Base-by-base conservation (phyloP, 1,284 basidiomycete genomes). In the Coriolopsis trogii region DNA sequence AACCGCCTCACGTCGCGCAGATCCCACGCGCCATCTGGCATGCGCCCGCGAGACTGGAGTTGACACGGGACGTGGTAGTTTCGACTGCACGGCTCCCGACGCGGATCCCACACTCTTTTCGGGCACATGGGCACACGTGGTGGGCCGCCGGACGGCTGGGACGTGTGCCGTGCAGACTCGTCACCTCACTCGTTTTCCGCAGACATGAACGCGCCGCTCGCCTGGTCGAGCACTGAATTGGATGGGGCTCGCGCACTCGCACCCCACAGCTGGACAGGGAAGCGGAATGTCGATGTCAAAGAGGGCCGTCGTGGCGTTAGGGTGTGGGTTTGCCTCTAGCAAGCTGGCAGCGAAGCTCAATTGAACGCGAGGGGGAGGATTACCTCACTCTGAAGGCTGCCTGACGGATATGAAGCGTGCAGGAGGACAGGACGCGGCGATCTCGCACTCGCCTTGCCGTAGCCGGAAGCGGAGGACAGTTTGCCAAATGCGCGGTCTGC, bases 281-380 rank as follows among this genome's bases (percentile, higher is more conserved):
- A n/a, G n/a, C n/a, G n/a, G n/a, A n/a, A n/a, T n/a, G n/a, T n/a
- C n/a, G n/a, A 51, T 38, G 51, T 53, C 51, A 43, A 45, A 46
- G 42, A 46, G 26, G 46, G 43, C 53, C 53, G 36, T 55, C 50
- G 56, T 58, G 56, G 56, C 56, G 56, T 58, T 55, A 55, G 49
- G 38, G 53, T 55, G 56, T 51, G 44, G 28, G 46, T 51, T 53
- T 24, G 12, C 36, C 25, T n/a, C n/a, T n/a, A n/a, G n/a, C n/a
- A n/a, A n/a, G n/a, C n/a, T n/a, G 37, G 38, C 30, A 36, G 40
- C 28, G 24, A 23, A n/a, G n/a, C n/a, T n/a, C n/a, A n/a, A n/a
- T n/a, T n/a, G n/a, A n/a, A n/a, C n/a, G 40, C 15, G 48, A 26
- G n/a, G 49, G n/a, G 41, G 41, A 42, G 29, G 40, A 49, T 49